Conservation (phyloP, 2,329 filamentous ascomycete species). For the Cytospora paraplurivora region DNA sequence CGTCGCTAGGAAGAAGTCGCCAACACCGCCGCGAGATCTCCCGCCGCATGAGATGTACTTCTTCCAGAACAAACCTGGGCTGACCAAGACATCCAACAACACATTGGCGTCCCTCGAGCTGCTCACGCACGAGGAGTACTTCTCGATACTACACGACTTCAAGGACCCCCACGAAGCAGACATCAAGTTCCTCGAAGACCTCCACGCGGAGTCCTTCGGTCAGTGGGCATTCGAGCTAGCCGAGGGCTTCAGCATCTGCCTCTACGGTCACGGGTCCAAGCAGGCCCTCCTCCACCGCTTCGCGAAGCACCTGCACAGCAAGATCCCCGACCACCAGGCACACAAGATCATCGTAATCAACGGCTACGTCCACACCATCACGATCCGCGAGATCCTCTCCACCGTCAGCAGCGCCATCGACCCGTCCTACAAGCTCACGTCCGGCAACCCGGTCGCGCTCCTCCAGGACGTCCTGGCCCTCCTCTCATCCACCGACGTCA, state of each 20-base stretch:
- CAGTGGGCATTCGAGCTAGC: constrained; percentile 93
- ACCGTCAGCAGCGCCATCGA: constrained; percentile 68
- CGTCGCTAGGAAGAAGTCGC: constrained; percentile 61
- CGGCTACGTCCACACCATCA: constrained; percentile 72
- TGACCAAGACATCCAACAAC: constrained; percentile 83
- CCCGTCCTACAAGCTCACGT: constrained; percentile 50
- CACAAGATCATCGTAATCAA: constrained; percentile 81
- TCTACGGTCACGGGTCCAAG: constrained; percentile 94
- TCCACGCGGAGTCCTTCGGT: constrained; percentile 80
- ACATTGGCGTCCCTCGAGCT: constrained; percentile 74
- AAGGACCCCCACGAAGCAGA: constrained; percentile 71
- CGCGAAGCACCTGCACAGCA: constrained; percentile 67
- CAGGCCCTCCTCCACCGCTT: constrained; percentile 73
- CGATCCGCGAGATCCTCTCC: constrained; percentile 68
- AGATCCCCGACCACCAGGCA: constrained; percentile 39
- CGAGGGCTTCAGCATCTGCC: constrained; percentile 83
- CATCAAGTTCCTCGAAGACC: constrained; percentile 67
- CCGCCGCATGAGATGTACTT: constrained; percentile 92
- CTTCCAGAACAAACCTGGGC: constrained; percentile 82
- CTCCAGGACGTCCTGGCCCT: constrained; percentile 65
- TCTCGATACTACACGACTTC: constrained; percentile 65
- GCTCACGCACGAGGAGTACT: constrained; percentile 91
- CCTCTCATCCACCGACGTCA: constrained; percentile 53
- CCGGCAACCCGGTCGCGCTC: constrained; percentile 68
- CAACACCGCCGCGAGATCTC: constrained; percentile 78